Evolutionary conservation across 208 protist genomes (phyloP).

Genomic region (Tritrichomonas foetus): DNA sequence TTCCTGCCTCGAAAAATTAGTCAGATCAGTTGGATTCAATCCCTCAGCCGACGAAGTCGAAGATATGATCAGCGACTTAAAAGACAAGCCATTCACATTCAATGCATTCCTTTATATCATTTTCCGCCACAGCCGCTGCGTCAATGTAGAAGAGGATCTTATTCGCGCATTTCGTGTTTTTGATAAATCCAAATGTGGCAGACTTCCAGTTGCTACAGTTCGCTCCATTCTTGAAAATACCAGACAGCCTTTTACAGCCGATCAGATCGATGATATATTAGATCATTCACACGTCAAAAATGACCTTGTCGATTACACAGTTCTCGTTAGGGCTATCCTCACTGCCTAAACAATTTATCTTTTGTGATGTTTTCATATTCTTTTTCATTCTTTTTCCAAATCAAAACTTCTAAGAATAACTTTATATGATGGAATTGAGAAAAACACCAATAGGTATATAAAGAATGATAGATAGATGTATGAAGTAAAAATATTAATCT

Average conservation of each 20-base stretch:
- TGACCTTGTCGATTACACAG: not conserved
- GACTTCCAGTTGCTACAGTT: not conserved
- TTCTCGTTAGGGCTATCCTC: too few species aligned
- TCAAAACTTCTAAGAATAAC: too few species aligned
- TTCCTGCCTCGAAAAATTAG: not conserved
- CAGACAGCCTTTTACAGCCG: not conserved
- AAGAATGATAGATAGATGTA: too few species aligned
- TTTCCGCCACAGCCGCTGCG: not conserved
- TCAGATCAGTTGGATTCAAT: not conserved
- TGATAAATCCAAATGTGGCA: not conserved
- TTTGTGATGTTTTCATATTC: too few species aligned
- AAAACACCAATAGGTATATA: too few species aligned
- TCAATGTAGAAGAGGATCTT: not conserved
- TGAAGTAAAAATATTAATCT: too few species aligned
- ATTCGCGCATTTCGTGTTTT: not conserved
- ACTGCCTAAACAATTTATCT: too few species aligned
- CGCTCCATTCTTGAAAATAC: not conserved
- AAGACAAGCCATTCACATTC: not conserved
- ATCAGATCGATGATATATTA: not conserved
- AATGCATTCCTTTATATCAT: slow-evolving; percentile 18
- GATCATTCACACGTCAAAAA: not conserved
- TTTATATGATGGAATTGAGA: too few species aligned
- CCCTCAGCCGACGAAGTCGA: slow-evolving; percentile 14
- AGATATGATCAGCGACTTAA: not conserved
- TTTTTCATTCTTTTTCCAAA: too few species aligned